Conservation (phyloP, 805 yeast genomes). For the Hemisphaericaspora nanyangensis region DNA sequence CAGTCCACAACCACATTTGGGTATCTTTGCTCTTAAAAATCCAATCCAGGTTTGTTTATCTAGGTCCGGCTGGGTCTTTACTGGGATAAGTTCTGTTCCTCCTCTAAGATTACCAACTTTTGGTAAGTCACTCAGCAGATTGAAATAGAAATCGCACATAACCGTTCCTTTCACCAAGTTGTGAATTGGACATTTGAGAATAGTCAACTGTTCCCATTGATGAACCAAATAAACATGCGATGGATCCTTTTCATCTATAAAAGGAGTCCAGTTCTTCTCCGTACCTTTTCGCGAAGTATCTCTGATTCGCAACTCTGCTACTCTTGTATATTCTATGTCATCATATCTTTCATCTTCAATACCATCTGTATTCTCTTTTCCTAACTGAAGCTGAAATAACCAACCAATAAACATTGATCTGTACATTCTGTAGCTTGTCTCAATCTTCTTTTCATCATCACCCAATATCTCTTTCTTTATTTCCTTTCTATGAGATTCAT, state of each 20-base stretch:
- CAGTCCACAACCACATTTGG: slow-evolving; percentile 35
- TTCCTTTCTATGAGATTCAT: slow-evolving; percentile 7
- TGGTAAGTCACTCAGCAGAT: too few relatives aligned
- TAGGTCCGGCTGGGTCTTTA: slow-evolving; percentile 19
- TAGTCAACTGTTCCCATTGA: slow-evolving; percentile 27
- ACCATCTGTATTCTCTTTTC: slow-evolving; percentile 26
- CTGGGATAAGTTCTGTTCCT: slow-evolving; percentile 30
- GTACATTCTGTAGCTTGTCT: slow-evolving; percentile 6
- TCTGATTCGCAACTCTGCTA: slow-evolving; percentile 16
- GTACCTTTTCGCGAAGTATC: slow-evolving; percentile 3
- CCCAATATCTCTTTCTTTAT: neutral
- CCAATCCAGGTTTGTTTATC: slow-evolving; percentile 32
- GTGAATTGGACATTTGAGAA: slow-evolving; percentile 22
- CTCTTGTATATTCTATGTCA: slow-evolving; percentile 15
- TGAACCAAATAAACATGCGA: slow-evolving; percentile 26
- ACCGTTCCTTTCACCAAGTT: slow-evolving; percentile 1
- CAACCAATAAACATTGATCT: slow-evolving; percentile 29
- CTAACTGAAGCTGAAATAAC: slow-evolving; percentile 31
- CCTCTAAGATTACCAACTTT: slow-evolving; percentile 34
- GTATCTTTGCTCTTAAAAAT: slow-evolving; percentile 36
- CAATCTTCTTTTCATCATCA: neutral
- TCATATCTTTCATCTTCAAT: slow-evolving; percentile 11
- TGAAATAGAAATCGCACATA: neutral
- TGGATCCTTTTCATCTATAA: slow-evolving; percentile 26
- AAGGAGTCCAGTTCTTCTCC: slow-evolving; percentile 41